Evolutionary conservation across 140 eudicot species (phyloP).

Genomic region (Senecio squalidus): DNA sequence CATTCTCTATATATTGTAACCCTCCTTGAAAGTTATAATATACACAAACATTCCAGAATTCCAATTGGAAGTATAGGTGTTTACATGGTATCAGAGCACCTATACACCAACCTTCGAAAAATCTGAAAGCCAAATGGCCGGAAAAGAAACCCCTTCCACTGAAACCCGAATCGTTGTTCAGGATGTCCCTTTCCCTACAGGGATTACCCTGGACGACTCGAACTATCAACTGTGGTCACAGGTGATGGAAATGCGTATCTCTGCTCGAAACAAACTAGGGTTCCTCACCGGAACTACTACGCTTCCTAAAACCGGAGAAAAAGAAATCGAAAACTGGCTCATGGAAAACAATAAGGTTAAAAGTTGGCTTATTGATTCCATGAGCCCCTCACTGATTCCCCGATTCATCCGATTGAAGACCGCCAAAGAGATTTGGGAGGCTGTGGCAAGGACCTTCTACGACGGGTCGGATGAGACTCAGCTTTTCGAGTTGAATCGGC

Average conservation of each 20-base stretch:
- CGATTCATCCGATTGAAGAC: not conserved
- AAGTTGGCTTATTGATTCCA: not conserved
- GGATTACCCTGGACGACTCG: not conserved
- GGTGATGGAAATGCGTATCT: not conserved
- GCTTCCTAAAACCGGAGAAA: not conserved
- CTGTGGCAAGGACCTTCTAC: not conserved
- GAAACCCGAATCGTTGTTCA: not conserved
- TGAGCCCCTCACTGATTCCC: not conserved
- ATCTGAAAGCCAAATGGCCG: no score
- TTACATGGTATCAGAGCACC: not conserved
- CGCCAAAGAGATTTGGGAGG: not conserved
- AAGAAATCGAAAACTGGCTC: not conserved
- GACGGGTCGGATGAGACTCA: not conserved
- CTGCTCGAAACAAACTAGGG: not conserved
- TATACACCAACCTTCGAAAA: no score
- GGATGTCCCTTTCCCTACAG: slow-evolving; percentile 1
- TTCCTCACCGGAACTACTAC: not conserved
- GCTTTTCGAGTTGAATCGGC: not conserved
- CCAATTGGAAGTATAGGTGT: no score
- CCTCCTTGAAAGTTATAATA: no score
- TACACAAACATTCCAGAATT: no score
- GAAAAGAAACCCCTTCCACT: not conserved
- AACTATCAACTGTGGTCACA: not conserved
- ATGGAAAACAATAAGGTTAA: not conserved
- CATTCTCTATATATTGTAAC: no score